Base-by-base conservation (phyloP, 1,284 basidiomycete genomes). In the Fomitopsis schrenkii region DNA sequence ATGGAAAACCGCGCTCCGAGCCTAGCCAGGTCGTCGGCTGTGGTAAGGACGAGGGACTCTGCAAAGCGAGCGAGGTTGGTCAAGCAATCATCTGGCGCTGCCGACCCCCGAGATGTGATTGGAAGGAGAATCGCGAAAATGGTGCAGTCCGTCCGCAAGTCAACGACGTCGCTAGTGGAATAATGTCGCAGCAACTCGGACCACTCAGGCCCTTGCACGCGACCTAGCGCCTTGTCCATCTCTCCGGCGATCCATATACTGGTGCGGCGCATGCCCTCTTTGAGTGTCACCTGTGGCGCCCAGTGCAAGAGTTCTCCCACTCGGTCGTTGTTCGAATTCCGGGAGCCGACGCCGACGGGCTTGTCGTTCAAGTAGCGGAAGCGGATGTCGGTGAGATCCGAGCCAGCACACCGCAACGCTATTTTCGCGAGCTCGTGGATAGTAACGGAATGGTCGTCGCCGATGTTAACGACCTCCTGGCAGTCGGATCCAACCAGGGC, bases 51-150 rank as follows among this genome's bases (percentile, higher is more conserved):
- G 15, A 86, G 69, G 1, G 83, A 83, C 10, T 65, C 58, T 0
- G 80, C 76, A 66, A 86, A 86, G 0, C 17, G 44, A 4, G 58
- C 33, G 5, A 86, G 77, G 55, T 80, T 75, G 2, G 68, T 60
- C 14, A 85, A 70, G 61, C 82, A 85, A 42, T 74, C 64, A 0
- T 63, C 59, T 0, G 75, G 77, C 17, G 68, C 62, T 6, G 61
- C 35, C 0, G 71, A 70, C 2, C 80, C 79, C 1, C 80, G 76
- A 17, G 85, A 86, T 0, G 85, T 85, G 63, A 86, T 77, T 1
- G 85, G 85, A 10, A 86, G 77, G 10, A 86, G 74, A 50, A 86
- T 75, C 0, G 80, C 85, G 63, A 84, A 83, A 5, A 70, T 78
- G 62, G 76, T 73, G 0, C 66, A 68, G n/a, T 74, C 68, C 0